Evolutionary conservation across 2,329 filamentous ascomycete genomes (phyloP).

Genomic region (Colletotrichum shisoi): DNA sequence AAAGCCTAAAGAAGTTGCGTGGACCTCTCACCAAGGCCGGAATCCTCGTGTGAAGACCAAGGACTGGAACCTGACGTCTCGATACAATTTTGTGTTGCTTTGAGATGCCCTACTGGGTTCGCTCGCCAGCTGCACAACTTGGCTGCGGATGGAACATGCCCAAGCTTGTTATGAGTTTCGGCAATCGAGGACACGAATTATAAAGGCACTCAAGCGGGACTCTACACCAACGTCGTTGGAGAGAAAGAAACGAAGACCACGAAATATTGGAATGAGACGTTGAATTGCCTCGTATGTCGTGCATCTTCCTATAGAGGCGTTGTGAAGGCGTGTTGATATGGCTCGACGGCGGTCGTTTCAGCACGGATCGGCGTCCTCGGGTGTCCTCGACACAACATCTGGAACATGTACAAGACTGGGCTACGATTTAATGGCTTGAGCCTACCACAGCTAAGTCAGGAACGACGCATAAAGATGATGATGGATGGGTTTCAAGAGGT

Average conservation of each 20-base stretch:
- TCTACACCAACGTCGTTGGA: not conserved
- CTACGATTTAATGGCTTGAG: not conserved
- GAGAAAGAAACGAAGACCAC: not conserved
- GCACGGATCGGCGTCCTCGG: not conserved
- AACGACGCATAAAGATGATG: not conserved
- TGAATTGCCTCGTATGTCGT: not conserved
- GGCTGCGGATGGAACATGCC: not conserved
- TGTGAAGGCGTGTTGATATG: not conserved
- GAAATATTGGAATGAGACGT: not conserved
- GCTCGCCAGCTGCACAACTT: not conserved
- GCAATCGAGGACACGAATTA: not conserved
- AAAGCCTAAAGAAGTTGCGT: constrained; percentile 37
- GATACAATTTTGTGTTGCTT: not conserved
- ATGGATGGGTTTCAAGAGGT: no score
- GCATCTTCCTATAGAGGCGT: no score
- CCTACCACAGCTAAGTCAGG: no score
- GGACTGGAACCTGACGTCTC: not conserved
- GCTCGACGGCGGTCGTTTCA: not conserved
- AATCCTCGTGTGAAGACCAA: constrained; percentile 1
- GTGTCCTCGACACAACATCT: not conserved
- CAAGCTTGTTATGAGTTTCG: not conserved
- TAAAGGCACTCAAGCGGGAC: not conserved
- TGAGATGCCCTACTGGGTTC: not conserved
- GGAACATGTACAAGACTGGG: not conserved
- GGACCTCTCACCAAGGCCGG: constrained; percentile 10